These are phyloP conservation scores for Ramaria sp. DNA, from an alignment of 768 basidiomycete species.

Conservation along the genomic window DNA sequence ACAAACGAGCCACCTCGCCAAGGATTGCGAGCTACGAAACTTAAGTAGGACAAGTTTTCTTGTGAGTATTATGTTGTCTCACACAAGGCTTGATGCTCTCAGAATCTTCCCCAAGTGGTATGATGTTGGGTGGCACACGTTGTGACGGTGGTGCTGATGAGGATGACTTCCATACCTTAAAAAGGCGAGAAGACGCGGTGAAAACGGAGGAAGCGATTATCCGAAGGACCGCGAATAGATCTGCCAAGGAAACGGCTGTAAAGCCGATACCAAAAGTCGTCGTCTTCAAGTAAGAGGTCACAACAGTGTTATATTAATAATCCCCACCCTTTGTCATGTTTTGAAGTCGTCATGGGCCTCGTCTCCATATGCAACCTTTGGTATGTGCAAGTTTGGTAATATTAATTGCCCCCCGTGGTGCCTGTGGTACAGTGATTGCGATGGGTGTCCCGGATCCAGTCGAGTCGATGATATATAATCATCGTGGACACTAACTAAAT, in stretches of 20 bases:
- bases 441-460: too few species aligned
- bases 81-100: conserved; percentile 10
- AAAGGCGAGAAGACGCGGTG: conserved; percentile 49
- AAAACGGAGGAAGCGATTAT: conserved; percentile 44
- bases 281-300: not conserved
- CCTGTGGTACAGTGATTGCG: too few species aligned
- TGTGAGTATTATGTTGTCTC: not conserved
- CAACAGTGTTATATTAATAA: too few species aligned
- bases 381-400: too few species aligned
- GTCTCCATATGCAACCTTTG: too few species aligned
- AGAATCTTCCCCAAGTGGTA: conserved; percentile 28
- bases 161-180: conserved; percentile 85
- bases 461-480: too few species aligned
- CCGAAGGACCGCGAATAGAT: conserved; percentile 9
- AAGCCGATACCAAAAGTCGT: conserved; percentile 9
- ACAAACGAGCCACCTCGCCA: conserved; percentile 76
- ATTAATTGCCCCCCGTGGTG: too few species aligned
- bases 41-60: conserved; percentile 28
- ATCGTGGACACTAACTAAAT: too few species aligned
- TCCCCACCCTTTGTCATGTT: too few species aligned
- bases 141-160: conserved; percentile 74
- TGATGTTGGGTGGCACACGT: conserved; percentile 36
- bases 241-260: not conserved
- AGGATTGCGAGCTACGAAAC: conserved; percentile 62
- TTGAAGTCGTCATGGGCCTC: too few species aligned